Percentiles rank a stretch among this genome's conserved stretches.
Conservation (phyloP, 2,329 filamentous ascomycete genomes). For the Erysiphe pulchra region DNA sequence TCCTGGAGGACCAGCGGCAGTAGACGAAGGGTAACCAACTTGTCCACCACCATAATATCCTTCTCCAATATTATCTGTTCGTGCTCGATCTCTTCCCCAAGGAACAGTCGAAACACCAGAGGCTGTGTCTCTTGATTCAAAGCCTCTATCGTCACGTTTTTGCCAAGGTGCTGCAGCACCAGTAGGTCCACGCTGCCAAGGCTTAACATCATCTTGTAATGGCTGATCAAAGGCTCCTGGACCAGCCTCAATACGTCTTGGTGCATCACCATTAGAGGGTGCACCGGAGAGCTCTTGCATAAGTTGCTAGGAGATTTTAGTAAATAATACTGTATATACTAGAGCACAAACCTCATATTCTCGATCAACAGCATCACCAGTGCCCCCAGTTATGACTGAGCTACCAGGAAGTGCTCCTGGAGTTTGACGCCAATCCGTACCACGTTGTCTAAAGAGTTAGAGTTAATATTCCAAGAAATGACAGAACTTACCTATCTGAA, state of each 20-base stretch:
- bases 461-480: not conserved
- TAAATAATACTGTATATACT: not conserved
- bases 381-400: constrained; percentile 29
- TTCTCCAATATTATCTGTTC: constrained; percentile 16
- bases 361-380: constrained; percentile 65
- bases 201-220: constrained; percentile 35
- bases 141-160: constrained; percentile 20
- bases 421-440: constrained; percentile 73
- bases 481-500: constrained; percentile 39
- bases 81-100: constrained; percentile 33
- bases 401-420: constrained; percentile 18
- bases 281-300: constrained; percentile 82
- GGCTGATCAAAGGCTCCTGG: constrained; percentile 34
- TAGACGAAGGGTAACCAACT: constrained; percentile 21
- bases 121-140: constrained; percentile 13
- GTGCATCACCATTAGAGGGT: constrained; percentile 29
- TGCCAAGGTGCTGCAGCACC: constrained; percentile 63
- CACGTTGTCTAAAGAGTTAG: constrained; percentile 31
- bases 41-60: constrained; percentile 23
- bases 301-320: constrained; percentile 41
- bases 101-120: constrained; percentile 23
- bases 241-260: constrained; percentile 67
- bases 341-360: constrained; percentile 61
- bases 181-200: constrained; percentile 71
- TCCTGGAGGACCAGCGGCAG: constrained; percentile 16